Base-by-base conservation (phyloP, 2,329 filamentous ascomycete species). In the Fusarium devonianum region DNA sequence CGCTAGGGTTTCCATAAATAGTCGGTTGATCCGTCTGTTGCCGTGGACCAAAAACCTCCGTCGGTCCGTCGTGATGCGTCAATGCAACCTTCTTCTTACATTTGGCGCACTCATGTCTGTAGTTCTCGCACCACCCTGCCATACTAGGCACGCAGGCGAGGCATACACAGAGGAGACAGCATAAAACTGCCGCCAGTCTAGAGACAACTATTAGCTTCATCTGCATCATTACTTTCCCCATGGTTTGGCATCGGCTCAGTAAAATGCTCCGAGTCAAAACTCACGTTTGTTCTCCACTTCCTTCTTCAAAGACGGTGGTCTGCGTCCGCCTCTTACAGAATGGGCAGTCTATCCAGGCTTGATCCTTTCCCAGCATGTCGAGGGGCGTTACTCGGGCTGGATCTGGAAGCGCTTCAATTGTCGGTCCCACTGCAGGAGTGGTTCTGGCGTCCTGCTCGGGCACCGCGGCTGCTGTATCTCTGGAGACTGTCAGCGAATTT, bases 151-250 rank as follows among this genome's bases (percentile, higher is more conserved):
- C n/a, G 23, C 36, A 41, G 18, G 14, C 30, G 1, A 41, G 23
- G 19, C 44, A 48, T 13, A 48, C 32, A 13, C 44, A 48, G 6
- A 33, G 12, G n/a, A 48, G 4, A 13, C 36, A 48, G 8, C 44
- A 48, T 11, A 41, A 3, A 7, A 41, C 4, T 14, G 28, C 19
- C 13, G 22, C 16, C 19, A 48, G 12, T 3, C 44, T 48, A n/a
- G 3, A 17, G 8, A 5, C 4, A 4, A 16, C 11, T 22, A 19
- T 33, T 21, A 41, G 38, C 17, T 17, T 32, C 9, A 3, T 32
- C 4, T 21, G 10, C 2, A 4, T 12, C 18, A 6, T 22, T 13
- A 18, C 3, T 6, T 2, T 13, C 7, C 11, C 12, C 21, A 22
- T 18, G 7, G 29, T 10, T 11, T 18, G 32, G 12, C 17, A n/a